Percentiles rank a stretch among this genome's conserved stretches.
Conservation (phyloP, 257 asterid species). For the Hygrophila difformis region DNA sequence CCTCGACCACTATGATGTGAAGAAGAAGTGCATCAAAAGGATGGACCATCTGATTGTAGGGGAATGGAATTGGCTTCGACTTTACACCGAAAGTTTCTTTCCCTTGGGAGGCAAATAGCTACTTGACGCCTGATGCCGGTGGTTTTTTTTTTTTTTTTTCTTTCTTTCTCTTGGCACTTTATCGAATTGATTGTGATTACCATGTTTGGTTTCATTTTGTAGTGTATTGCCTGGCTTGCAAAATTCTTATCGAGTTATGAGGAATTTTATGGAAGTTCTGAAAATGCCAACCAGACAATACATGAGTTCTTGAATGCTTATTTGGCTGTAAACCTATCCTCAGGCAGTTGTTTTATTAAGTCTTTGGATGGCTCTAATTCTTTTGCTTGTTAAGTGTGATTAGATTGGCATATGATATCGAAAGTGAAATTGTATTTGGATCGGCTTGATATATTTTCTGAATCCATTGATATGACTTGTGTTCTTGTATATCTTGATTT, state of each 20-base stretch:
- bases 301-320: slow-evolving; percentile 5
- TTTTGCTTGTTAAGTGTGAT: slow-evolving; percentile 14
- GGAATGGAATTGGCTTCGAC: slow-evolving; percentile 46
- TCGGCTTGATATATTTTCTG: slow-evolving; percentile 12
- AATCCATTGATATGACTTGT: neutral
- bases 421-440: slow-evolving; percentile 14
- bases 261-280: slow-evolving; percentile 1
- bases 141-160: no score
- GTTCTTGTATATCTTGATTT: no score
- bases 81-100: slow-evolving; percentile 45
- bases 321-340: slow-evolving; percentile 14
- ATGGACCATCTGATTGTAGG: slow-evolving; percentile 44
- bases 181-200: neutral
- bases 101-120: slow-evolving; percentile 27
- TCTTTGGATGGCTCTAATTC: slow-evolving; percentile 14
- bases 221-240: slow-evolving; percentile 13
- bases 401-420: slow-evolving; percentile 8
- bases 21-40: slow-evolving; percentile 34
- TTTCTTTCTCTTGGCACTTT: slow-evolving; percentile 24
- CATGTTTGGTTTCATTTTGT: slow-evolving; percentile 3
- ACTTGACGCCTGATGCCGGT: slow-evolving; percentile 22
- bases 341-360: slow-evolving; percentile 16
- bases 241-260: slow-evolving; percentile 3
- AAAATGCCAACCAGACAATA: slow-evolving; percentile 11
- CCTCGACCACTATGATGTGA: slow-evolving; percentile 40